Percentiles rank a stretch among this genome's conserved stretches.
Conservation (phyloP, 2,329 filamentous ascomycete genomes). For the Hypoxylon sp. region DNA sequence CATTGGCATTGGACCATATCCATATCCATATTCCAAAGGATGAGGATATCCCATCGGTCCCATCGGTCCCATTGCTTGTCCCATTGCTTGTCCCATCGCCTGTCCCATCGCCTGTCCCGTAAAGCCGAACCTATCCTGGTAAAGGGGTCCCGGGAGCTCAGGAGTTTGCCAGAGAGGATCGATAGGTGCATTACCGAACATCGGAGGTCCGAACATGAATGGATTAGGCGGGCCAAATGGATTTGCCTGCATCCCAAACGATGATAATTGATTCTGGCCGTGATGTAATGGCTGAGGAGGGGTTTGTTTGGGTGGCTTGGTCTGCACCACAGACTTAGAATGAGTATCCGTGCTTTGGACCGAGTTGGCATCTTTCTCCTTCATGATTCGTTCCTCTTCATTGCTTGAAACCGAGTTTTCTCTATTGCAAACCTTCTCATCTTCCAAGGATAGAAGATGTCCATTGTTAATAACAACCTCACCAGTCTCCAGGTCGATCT, state of each 20-base stretch:
- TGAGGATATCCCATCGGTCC: constrained; percentile 30
- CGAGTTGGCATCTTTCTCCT: constrained; percentile 40
- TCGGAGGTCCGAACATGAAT: constrained; percentile 33
- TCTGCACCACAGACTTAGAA: constrained; percentile 26
- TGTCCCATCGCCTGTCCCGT: constrained; percentile 28
- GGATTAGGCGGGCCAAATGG: constrained; percentile 30
- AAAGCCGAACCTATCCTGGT: constrained; percentile 46
- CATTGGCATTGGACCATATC: no score
- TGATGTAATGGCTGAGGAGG: constrained; percentile 4
- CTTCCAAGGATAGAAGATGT: constrained; percentile 69
- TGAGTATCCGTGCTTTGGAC: constrained; percentile 22
- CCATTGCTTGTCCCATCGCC: not conserved
- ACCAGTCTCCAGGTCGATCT: constrained; percentile 85
- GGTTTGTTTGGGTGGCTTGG: constrained; percentile 16
- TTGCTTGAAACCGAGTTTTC: constrained; percentile 44
- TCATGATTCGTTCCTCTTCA: constrained; percentile 50
- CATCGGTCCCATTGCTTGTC: no score
- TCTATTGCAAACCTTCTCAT: constrained; percentile 49
- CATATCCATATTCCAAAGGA: constrained; percentile 23
- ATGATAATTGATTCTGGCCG: constrained; percentile 18
- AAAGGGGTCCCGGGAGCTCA: constrained; percentile 38
- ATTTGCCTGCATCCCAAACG: constrained; percentile 34
- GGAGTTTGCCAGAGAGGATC: constrained; percentile 46
- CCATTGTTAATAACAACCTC: constrained; percentile 91
- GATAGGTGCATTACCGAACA: constrained; percentile 31